phyloP scores from a whole-genome alignment of 176 grass and related monocot genomes.

The Aegilops sharonensis region DNA sequence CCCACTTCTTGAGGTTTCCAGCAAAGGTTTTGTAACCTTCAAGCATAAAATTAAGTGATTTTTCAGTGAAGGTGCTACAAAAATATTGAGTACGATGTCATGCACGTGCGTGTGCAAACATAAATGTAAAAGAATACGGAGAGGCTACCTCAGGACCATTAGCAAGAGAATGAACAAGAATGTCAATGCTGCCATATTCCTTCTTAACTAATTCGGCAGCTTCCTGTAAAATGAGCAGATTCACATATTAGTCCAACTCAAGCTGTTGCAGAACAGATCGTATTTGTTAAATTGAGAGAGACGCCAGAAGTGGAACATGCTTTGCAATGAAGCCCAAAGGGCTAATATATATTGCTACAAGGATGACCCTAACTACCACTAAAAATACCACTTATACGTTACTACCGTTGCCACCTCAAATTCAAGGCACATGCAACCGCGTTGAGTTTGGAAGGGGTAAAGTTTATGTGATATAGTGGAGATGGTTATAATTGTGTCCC shows the following conservation, averaged over 20 bases:
- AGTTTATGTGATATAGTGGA: background rate
- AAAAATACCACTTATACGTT: background rate
- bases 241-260: constrained; percentile 14
- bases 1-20: constrained; percentile 93
- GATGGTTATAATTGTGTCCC: background rate
- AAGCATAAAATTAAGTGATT: constrained; percentile 13
- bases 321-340: background rate
- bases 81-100: background rate
- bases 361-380: background rate
- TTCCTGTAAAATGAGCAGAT: constrained; percentile 54
- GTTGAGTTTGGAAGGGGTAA: background rate
- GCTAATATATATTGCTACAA: background rate
- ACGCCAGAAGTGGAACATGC: background rate
- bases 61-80: constrained; percentile 24
- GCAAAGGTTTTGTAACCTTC: constrained; percentile 86
- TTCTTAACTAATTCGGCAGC: constrained; percentile 86
- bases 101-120: background rate
- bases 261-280: background rate
- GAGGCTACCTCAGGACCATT: constrained; percentile 82
- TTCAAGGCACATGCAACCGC: background rate
- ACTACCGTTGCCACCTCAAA: background rate
- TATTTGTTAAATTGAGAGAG: constrained; percentile 2
- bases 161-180: constrained; percentile 96
- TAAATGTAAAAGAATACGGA: background rate
- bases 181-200: constrained; percentile 97